A percentile compares a stretch with the other conserved stretches of the same genome.
Evolutionary conservation across 2,329 filamentous ascomycete species (phyloP).

Genomic region (Pseudogymnoascus sp.): DNA sequence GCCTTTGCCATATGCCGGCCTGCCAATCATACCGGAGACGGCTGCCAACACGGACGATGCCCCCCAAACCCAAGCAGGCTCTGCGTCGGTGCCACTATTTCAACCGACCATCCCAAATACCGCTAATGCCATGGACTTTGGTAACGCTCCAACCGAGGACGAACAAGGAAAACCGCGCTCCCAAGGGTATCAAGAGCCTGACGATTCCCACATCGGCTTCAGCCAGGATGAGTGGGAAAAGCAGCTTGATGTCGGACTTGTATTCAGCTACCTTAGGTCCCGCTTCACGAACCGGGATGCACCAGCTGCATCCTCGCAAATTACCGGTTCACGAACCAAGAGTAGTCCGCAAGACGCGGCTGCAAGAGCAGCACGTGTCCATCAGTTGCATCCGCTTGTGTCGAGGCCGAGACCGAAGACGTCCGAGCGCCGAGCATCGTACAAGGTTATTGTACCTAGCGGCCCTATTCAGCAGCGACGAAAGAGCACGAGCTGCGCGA

Average conservation of each 20-base stretch:
- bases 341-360: conserved; percentile 56
- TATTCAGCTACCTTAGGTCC: conserved; percentile 78
- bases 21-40: conserved; percentile 57
- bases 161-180: not conserved
- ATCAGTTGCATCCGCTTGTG: conserved; percentile 83
- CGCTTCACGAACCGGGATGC: conserved; percentile 56
- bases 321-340: conserved; percentile 33
- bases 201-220: conserved; percentile 12
- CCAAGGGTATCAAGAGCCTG: conserved; percentile 5
- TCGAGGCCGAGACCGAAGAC: conserved; percentile 42
- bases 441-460: conserved; percentile 46
- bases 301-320: conserved; percentile 31
- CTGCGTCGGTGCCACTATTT: conserved; percentile 21
- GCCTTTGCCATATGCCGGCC: conserved; percentile 69
- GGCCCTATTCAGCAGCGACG: conserved; percentile 39
- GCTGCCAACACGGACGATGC: conserved; percentile 28
- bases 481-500: conserved; percentile 66
- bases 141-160: not conserved
- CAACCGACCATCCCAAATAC: conserved; percentile 20
- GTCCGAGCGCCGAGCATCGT: conserved; percentile 44
- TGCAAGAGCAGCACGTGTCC: conserved; percentile 73
- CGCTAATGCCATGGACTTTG: not conserved
- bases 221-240: conserved; percentile 66
- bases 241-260: conserved; percentile 81
- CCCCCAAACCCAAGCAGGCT: conserved; percentile 9